Evolutionary conservation across 768 basidiomycete genomes (phyloP).

Genomic region (Rhodotorula kratochvilovae): DNA sequence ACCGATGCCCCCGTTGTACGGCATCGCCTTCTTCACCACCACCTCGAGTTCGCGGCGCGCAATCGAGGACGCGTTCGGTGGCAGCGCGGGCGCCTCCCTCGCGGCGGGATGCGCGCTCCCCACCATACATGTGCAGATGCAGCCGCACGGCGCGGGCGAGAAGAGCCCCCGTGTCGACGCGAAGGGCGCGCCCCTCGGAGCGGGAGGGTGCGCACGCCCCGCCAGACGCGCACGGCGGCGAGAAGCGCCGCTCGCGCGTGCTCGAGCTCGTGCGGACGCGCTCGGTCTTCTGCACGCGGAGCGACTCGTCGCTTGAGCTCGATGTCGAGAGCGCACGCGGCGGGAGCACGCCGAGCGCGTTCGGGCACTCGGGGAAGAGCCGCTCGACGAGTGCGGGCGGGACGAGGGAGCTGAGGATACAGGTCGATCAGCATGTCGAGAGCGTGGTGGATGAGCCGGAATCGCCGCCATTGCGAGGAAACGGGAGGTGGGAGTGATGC

Average conservation of each 20-base stretch:
- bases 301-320: neutral
- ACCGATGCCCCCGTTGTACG: conserved; percentile 7
- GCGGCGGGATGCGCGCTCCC: too few species aligned
- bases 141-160: too few species aligned
- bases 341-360: too few species aligned
- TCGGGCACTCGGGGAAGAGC: neutral
- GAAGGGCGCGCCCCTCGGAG: neutral
- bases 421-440: neutral
- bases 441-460: neutral
- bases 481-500: too few species aligned
- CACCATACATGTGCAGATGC: too few species aligned
- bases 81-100: neutral
- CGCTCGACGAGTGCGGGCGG: too few species aligned
- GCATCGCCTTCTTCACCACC: conserved; percentile 15
- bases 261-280: neutral
- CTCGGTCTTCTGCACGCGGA: neutral
- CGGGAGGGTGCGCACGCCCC: neutral
- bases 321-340: neutral
- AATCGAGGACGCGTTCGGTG: neutral
- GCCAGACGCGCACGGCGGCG: too few species aligned
- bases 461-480: too few species aligned
- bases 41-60: conserved; percentile 13
- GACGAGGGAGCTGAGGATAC: neutral
- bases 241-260: neutral
- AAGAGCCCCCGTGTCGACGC: too few species aligned